Conservation (phyloP, 1,139 yeast genomes). For the Lodderomyces elongisporus region DNA sequence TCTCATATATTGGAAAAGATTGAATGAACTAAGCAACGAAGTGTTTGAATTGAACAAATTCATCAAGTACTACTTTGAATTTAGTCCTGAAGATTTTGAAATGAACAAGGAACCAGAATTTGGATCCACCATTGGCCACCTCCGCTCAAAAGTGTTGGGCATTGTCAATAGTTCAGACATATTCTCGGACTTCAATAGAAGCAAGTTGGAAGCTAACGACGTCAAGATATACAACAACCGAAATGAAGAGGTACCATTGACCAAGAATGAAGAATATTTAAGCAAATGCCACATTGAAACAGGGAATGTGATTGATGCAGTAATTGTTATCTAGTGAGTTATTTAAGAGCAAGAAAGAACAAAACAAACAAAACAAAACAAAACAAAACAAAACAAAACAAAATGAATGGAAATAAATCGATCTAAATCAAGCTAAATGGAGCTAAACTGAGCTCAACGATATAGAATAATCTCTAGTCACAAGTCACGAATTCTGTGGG, state of each 20-base stretch:
- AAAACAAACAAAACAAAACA: background rate
- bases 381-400: background rate
- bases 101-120: slow-evolving; percentile 54
- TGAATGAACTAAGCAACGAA: slow-evolving; percentile 21
- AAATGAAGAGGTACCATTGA: slow-evolving; percentile 20
- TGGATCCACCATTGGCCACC: slow-evolving; percentile 63
- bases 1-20: slow-evolving; percentile 24
- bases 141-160: slow-evolving; percentile 48
- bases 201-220: slow-evolving; percentile 16
- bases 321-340: slow-evolving; percentile 21
- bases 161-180: slow-evolving; percentile 52
- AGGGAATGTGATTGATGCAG: slow-evolving; percentile 54
- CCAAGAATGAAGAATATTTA: slow-evolving; percentile 45
- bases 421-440: no score
- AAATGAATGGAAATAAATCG: no score
- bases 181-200: slow-evolving; percentile 23
- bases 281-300: slow-evolving; percentile 63
- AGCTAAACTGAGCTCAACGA: no score
- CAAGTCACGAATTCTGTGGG: no score
- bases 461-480: no score
- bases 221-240: slow-evolving; percentile 29
- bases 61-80: slow-evolving; percentile 64
- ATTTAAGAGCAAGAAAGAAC: no score
- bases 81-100: slow-evolving; percentile 75
- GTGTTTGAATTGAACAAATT: slow-evolving; percentile 30